Evolutionary conservation across 345 rosid genomes (phyloP).

Genomic region (Aquilaria yunnanensis): DNA sequence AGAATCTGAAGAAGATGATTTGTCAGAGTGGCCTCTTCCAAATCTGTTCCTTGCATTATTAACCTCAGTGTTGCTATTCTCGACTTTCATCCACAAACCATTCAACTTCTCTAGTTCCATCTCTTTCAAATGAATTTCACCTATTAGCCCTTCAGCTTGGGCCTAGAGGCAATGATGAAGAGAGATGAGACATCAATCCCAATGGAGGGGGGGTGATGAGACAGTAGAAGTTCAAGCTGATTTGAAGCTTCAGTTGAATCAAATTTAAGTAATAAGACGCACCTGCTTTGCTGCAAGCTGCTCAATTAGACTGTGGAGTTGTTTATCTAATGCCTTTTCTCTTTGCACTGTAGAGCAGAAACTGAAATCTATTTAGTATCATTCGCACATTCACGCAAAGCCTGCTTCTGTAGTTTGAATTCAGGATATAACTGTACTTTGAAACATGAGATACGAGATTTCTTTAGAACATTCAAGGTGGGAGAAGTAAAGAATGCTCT

Average conservation of each 20-base stretch:
- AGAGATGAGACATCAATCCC: not conserved
- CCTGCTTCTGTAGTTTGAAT: too few species aligned
- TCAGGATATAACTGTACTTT: too few species aligned
- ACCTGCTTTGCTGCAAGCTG: conserved; percentile 94
- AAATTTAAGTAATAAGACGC: conserved; percentile 4
- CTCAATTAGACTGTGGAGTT: conserved; percentile 83
- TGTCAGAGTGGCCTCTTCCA: conserved; percentile 55
- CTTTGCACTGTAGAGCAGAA: conserved; percentile 58
- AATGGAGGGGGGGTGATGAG: not conserved
- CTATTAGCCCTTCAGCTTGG: conserved; percentile 82
- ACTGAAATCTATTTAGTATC: conserved; percentile 1
- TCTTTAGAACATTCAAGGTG: not conserved
- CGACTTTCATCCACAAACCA: conserved; percentile 52
- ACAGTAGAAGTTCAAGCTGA: not conserved
- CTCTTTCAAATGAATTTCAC: conserved; percentile 67
- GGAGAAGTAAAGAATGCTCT: not conserved
- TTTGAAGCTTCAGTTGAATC: not conserved
- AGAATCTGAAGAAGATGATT: conserved; percentile 48
- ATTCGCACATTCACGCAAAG: not conserved
- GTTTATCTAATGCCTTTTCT: conserved; percentile 87
- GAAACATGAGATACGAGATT: too few species aligned
- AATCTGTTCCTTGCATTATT: conserved; percentile 62
- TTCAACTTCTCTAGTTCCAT: conserved; percentile 73
- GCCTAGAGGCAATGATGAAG: conserved; percentile 34
- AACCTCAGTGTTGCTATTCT: conserved; percentile 45